Evolutionary conservation across 805 yeast species (phyloP).

Genomic region (Cyberlindnera galapagoensis): DNA sequence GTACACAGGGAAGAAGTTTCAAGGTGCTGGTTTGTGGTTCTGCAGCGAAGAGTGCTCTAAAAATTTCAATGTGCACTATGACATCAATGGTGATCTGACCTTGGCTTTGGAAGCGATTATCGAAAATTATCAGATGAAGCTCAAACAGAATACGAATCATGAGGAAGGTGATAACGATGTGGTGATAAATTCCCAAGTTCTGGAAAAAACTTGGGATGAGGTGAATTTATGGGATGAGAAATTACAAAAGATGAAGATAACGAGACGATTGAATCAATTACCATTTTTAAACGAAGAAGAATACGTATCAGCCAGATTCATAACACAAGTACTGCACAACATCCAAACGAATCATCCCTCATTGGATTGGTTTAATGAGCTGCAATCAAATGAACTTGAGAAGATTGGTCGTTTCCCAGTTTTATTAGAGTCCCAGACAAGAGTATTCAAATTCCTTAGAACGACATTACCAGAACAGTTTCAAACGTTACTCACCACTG

Average conservation of each 20-base stretch:
- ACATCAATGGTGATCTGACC: constrained; percentile 30
- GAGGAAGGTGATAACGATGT: constrained; percentile 6
- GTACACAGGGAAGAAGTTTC: constrained; percentile 17
- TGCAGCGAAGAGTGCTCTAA: constrained; percentile 42
- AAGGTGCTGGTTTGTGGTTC: constrained; percentile 44
- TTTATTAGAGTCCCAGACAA: constrained; percentile 39
- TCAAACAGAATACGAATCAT: constrained; percentile 22
- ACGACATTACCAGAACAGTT: constrained; percentile 31
- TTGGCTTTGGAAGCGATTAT: constrained; percentile 28
- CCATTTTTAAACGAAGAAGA: constrained; percentile 48
- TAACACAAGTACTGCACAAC: constrained; percentile 33
- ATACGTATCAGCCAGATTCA: constrained; percentile 44
- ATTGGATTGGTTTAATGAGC: constrained; percentile 26
- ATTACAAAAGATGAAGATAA: constrained; percentile 27
- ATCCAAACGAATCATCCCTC: constrained; percentile 18
- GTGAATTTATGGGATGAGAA: constrained; percentile 33
- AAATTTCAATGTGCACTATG: constrained; percentile 30
- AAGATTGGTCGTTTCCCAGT: constrained; percentile 42
- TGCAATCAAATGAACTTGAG: constrained; percentile 47
- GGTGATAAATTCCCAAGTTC: constrained; percentile 13
- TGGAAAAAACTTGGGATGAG: constrained; percentile 32
- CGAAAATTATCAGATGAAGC: constrained; percentile 19
- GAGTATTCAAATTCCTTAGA: constrained; percentile 41
- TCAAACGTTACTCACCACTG: constrained; percentile 31
- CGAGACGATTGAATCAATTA: constrained; percentile 29